Percentiles rank a stretch among this genome's conserved stretches.
phyloP scores from a whole-genome alignment of 139 green algal species.

The Coelastrella sp. region DNA sequence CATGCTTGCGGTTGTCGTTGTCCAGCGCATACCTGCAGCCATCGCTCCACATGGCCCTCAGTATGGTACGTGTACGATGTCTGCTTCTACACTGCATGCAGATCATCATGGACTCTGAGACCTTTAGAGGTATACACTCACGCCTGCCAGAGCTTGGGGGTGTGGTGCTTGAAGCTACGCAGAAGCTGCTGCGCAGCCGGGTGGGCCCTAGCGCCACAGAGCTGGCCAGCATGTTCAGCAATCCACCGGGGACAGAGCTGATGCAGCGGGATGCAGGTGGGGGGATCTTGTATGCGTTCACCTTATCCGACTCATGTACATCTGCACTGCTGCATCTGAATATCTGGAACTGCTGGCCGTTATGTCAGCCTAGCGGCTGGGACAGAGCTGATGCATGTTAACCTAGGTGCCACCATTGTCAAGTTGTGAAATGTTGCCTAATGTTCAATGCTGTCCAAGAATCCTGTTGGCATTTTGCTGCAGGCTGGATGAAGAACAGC shows the following conservation, averaged over 20 bases:
- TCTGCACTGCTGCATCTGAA: no score
- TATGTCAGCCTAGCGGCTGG: no score
- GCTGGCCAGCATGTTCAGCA: constrained; percentile 7
- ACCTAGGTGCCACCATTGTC: no score
- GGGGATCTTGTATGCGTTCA: neutral
- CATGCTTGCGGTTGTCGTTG: no score
- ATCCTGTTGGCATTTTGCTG: no score
- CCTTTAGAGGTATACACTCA: constrained; percentile 55
- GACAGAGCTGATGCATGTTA: no score
- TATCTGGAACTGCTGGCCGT: no score
- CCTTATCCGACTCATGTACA: neutral
- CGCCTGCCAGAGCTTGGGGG: constrained; percentile 47
- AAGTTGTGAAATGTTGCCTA: no score
- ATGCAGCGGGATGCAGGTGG: neutral
- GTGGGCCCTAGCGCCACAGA: neutral
- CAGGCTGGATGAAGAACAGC: neutral
- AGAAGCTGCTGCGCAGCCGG: constrained; percentile 39
- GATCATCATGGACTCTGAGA: constrained; percentile 50
- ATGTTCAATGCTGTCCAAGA: no score
- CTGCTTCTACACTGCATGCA: neutral
- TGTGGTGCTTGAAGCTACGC: constrained; percentile 38
- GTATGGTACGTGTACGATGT: no score
- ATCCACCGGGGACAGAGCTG: neutral
- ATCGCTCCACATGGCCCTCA: no score
- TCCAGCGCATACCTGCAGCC: no score